Evolutionary conservation across 1,139 yeast genomes (phyloP), one percentile per base, ranked within the genome.

Genomic region (Zygosaccharomyces pseudobailii): DNA sequence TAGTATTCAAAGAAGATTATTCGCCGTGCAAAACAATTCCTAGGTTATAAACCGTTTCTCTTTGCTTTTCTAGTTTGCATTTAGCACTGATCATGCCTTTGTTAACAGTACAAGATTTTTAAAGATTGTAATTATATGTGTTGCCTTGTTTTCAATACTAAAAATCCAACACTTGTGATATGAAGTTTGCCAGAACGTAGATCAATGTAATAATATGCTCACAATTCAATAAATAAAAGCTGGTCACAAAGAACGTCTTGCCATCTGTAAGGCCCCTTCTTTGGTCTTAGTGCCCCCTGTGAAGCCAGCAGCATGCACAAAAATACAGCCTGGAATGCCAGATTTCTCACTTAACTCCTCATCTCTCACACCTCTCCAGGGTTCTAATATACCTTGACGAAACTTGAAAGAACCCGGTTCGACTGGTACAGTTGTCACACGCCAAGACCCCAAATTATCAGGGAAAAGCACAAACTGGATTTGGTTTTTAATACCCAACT

Each of bases 231-330:
- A n/a, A 30, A 30, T 30, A 30, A 30, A 28, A 48, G 43, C 57
- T 58, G 33, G 6, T 43, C 40, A 50, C 40, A 75, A 62, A 36
- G 82, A 80, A 61, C 73, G 68, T 60, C 71, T 72, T n/a, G 97
- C 97, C 68, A 92, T 75, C 59, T 78, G 70, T 49, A 87, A 67
- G 17, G 85, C 97, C 23, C 86, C 86, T 43, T 88, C 97, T 56
- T 75, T 72, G 28, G 95, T 76, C 62, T 82, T 75, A 52, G 94
- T 88, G 45, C 99, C 99, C 32, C 98, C 98, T 64, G 92, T 92
- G 70, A 92, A 92, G 0, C 99, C 98, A 40, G 96, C 87, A 38
- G 97, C 97, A 61, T 92, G 99, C 48, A 94, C 81, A 65, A 92
- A 92, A 28, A 90, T 81, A 64, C 96, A 87, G 3, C 87, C 96